Evolutionary conservation across 2,329 filamentous ascomycete genomes (phyloP).

Genomic region (Hysterium pulicare): DNA sequence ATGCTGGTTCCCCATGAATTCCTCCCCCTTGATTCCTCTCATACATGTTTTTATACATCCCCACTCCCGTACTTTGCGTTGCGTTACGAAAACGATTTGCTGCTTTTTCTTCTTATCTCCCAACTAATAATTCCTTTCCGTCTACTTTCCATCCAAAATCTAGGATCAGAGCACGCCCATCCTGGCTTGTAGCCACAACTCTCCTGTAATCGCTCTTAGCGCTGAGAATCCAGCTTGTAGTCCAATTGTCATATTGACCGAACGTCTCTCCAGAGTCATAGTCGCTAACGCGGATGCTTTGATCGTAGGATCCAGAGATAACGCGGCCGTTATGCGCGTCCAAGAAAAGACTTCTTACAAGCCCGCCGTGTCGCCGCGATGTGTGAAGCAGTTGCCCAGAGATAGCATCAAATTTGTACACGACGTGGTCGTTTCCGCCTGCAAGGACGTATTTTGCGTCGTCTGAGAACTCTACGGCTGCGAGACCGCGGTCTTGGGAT

Average conservation of each 20-base stretch:
- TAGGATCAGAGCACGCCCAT: conserved; percentile 86
- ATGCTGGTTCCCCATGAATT: too few relatives aligned
- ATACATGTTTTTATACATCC: too few relatives aligned
- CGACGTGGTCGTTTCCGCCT: conserved; percentile 91
- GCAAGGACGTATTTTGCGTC: conserved; percentile 92
- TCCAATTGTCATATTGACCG: conserved; percentile 89
- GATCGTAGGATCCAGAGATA: conserved; percentile 90
- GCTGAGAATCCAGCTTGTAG: conserved; percentile 92
- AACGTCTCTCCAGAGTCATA: conserved; percentile 74
- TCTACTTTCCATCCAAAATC: conserved; percentile 72
- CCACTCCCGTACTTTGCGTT: too few relatives aligned
- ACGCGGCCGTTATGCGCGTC: conserved; percentile 83
- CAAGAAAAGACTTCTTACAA: conserved; percentile 87
- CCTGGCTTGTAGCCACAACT: conserved; percentile 92
- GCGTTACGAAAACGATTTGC: too few relatives aligned
- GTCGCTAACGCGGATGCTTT: conserved; percentile 92
- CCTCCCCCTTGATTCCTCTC: too few relatives aligned
- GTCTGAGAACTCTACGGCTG: conserved; percentile 93
- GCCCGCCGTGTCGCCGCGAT: conserved; percentile 76
- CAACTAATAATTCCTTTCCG: conserved; percentile 49
- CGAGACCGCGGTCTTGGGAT: conserved; percentile 87
- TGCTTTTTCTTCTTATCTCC: too few relatives aligned
- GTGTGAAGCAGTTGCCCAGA: conserved; percentile 80
- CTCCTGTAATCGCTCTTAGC: conserved; percentile 94
- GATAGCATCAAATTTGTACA: conserved; percentile 93